Evolutionary conservation across 768 basidiomycete genomes (phyloP).

Genomic region (Candolleomyces eurysporus): DNA sequence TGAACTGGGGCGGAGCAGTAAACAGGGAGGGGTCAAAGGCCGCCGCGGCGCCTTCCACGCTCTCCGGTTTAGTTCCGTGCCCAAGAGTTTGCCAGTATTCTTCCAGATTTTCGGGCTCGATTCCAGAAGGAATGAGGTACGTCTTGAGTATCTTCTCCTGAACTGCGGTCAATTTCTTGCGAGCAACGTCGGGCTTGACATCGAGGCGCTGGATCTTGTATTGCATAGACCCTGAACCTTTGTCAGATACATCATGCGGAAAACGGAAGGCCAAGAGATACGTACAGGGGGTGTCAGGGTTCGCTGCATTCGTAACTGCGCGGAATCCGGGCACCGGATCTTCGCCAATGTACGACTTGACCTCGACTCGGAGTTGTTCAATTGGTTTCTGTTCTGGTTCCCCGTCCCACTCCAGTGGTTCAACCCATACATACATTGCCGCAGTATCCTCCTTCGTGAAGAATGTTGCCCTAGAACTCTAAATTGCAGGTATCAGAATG

Average conservation of each 20-base stretch:
- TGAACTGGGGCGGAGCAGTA: constrained; percentile 25
- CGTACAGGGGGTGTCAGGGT: constrained; percentile 26
- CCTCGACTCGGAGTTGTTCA: constrained; percentile 42
- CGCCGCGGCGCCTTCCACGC: constrained; percentile 22
- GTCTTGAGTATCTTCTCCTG: constrained; percentile 45
- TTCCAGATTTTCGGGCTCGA: constrained; percentile 39
- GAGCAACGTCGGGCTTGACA: constrained; percentile 32
- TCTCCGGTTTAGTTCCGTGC: constrained; percentile 28
- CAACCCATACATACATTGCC: constrained; percentile 62
- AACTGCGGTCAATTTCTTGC: constrained; percentile 27
- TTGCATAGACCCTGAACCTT: constrained; percentile 53
- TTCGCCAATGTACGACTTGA: constrained; percentile 40
- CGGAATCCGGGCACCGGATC: constrained; percentile 32
- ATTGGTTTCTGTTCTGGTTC: constrained; percentile 43
- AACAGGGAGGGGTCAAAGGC: constrained; percentile 32
- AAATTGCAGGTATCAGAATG: constrained; percentile 34
- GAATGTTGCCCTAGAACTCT: constrained; percentile 50
- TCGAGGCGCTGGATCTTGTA: constrained; percentile 52
- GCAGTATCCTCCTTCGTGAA: constrained; percentile 47
- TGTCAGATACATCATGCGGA: not conserved
- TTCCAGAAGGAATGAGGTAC: constrained; percentile 48
- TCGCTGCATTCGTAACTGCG: constrained; percentile 24
- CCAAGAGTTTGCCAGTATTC: constrained; percentile 45
- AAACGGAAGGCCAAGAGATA: constrained; percentile 1
- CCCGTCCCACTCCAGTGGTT: constrained; percentile 53